phyloP scores from a whole-genome alignment of 805 yeast species.

The Priceomyces haplophilus region DNA sequence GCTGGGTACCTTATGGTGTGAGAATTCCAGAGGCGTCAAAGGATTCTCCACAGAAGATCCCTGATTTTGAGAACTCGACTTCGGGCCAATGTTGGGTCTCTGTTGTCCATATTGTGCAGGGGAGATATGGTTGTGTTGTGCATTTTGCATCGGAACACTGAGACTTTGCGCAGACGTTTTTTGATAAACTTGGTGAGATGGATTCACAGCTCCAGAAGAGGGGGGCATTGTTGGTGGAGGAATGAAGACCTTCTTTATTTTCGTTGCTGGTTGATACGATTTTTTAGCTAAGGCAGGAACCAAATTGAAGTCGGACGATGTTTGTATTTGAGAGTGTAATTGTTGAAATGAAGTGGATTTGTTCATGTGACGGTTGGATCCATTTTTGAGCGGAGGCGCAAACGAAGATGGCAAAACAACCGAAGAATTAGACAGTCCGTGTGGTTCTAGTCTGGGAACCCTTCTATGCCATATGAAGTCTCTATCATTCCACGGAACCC shows the following conservation, averaged over 20 bases:
- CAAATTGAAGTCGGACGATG: conserved; percentile 28
- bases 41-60: neutral
- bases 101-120: neutral
- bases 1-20: neutral
- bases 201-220: neutral
- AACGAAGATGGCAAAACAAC: conserved; percentile 4
- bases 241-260: conserved; percentile 21
- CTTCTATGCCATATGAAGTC: conserved; percentile 38
- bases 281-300: conserved; percentile 31
- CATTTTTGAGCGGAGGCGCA: conserved; percentile 25
- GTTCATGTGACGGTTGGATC: conserved; percentile 34
- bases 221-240: conserved; percentile 5
- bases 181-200: neutral
- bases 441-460: conserved; percentile 32
- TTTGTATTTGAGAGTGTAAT: conserved; percentile 37
- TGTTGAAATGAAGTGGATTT: conserved; percentile 38
- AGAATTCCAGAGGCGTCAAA: neutral
- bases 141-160: neutral
- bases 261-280: conserved; percentile 32
- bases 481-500: conserved; percentile 39
- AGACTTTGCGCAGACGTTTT: conserved; percentile 1
- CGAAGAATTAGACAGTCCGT: conserved; percentile 9
- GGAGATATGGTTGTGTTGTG: neutral
- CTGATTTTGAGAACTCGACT: neutral
- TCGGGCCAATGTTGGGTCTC: neutral